Percentiles rank a stretch among this genome's conserved stretches.
Conservation (phyloP, 2,329 filamentous ascomycete genomes). For the Penicillium sp. region DNA sequence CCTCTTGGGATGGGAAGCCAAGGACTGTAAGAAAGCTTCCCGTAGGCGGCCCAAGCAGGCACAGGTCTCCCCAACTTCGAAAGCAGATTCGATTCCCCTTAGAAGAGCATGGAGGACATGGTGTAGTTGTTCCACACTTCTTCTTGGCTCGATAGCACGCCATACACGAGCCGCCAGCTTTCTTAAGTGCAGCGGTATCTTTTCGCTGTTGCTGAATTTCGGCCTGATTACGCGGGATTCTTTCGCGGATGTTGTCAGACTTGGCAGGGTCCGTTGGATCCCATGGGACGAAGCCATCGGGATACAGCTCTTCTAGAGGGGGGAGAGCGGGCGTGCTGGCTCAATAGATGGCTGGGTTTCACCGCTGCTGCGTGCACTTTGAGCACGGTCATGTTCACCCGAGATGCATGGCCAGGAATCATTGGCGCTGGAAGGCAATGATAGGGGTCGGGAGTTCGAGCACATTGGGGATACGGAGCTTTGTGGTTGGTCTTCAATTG, state of each 20-base stretch:
- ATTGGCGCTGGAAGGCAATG: background rate
- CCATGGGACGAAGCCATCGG: slow-evolving; percentile 9
- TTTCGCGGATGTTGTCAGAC: slow-evolving; percentile 6
- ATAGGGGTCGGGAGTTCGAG: background rate
- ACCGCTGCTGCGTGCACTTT: background rate
- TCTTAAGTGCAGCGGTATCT: slow-evolving; percentile 18
- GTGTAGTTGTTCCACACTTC: slow-evolving; percentile 18
- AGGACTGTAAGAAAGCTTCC: background rate
- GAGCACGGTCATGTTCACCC: background rate
- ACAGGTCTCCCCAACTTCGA: slow-evolving; percentile 18
- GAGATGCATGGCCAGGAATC: no score
- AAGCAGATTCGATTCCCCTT: slow-evolving; percentile 20
- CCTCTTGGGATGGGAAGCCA: background rate
- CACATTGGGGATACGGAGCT: background rate
- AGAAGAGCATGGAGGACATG: slow-evolving; percentile 22
- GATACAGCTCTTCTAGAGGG: no score
- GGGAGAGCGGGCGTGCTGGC: background rate
- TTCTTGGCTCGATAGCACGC: slow-evolving; percentile 31
- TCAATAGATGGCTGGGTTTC: background rate
- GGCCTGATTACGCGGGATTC: slow-evolving; percentile 3
- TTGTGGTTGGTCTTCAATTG: background rate
- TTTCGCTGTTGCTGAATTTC: slow-evolving; percentile 18
- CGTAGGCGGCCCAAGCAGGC: slow-evolving; percentile 7
- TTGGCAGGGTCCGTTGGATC: slow-evolving; percentile 14
- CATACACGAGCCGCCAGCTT: slow-evolving; percentile 29